Evolutionary conservation across 2,329 filamentous ascomycete genomes (phyloP), one percentile per base, ranked within the genome.

Genomic region (Alternaria sp.): DNA sequence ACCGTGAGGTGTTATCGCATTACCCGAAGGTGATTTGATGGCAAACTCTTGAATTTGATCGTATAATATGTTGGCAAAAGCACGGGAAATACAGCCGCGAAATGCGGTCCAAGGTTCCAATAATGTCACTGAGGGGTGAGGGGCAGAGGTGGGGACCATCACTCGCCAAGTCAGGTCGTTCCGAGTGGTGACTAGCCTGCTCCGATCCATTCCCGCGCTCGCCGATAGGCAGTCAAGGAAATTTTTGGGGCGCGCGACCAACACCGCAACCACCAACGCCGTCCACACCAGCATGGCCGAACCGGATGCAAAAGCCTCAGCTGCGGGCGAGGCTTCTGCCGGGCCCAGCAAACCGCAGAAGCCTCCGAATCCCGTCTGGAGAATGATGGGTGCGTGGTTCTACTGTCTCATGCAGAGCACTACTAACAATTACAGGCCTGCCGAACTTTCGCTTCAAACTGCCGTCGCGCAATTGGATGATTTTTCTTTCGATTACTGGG

Each of bases 401-500:
- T 6, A 32, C 25, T 53, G 36, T 50, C 17, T 61, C 15, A 46
- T 55, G 58, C 19, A 54, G 53, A 40, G 8, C 61, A 30, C 53
- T 50, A 52, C 53, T 67, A 65, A 68, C 65, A 51, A 40, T 65
- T 53, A 62, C 60, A 90, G 95, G 95, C 61, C 84, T 99, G 62
- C 95, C 95, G 54, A 91, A 90, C 70, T 88, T 97, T 65, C 91
- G 92, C 63, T 87, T 90, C 72, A 93, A 89, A 80, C 88, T 99
- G 17, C 96, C 96, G 8, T 98, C 95, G 17, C 91, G 96, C 65
- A 98, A 98, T 80, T 99, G 96, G 96, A 89, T 96, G 82, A 97
- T 99, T 75, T 99, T 99, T 83, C 89, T 94, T 81, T 85, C 91
- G 50, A 80, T 98, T 59, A 90, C 91, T 11, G 90, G 90, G 57